Conservation (phyloP, 192 early-diverging fungal genomes). For the Coemansia sp. region DNA sequence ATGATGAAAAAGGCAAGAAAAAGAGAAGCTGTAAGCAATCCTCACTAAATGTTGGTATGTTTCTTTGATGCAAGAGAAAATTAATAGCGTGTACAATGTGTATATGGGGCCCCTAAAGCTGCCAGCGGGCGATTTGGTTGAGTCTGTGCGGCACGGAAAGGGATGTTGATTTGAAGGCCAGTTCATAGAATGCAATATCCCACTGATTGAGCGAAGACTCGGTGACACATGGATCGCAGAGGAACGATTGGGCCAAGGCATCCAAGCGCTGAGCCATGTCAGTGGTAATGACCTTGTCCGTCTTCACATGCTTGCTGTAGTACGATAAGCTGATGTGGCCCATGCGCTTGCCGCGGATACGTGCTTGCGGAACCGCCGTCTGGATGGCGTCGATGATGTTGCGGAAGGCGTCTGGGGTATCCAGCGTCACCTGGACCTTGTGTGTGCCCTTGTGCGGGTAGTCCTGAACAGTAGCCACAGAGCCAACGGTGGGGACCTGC, state of each 20-base stretch:
- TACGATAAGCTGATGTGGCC: slow-evolving; percentile 44
- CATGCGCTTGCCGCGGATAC: slow-evolving; percentile 36
- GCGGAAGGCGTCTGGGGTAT: slow-evolving; percentile 33
- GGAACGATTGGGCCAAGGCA: slow-evolving; percentile 21
- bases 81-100: background rate
- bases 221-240: slow-evolving; percentile 6
- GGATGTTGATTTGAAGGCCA: slow-evolving; percentile 31
- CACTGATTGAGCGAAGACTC: slow-evolving; percentile 26
- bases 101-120: slow-evolving; percentile 9
- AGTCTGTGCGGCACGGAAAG: slow-evolving; percentile 32
- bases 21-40: too few relatives aligned
- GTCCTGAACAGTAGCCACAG: slow-evolving; percentile 16
- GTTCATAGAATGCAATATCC: slow-evolving; percentile 52
- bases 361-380: slow-evolving; percentile 22
- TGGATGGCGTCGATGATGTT: slow-evolving; percentile 19
- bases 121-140: slow-evolving; percentile 51
- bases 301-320: slow-evolving; percentile 45
- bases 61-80: too few relatives aligned
- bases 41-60: too few relatives aligned
- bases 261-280: slow-evolving; percentile 17
- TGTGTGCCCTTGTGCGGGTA: slow-evolving; percentile 46
- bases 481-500: background rate
- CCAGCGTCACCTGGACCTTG: slow-evolving; percentile 43
- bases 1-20: too few relatives aligned
- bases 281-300: slow-evolving; percentile 17